Evolutionary conservation across 73 alveolate species (phyloP).

Genomic region (Diophrys sp.): DNA sequence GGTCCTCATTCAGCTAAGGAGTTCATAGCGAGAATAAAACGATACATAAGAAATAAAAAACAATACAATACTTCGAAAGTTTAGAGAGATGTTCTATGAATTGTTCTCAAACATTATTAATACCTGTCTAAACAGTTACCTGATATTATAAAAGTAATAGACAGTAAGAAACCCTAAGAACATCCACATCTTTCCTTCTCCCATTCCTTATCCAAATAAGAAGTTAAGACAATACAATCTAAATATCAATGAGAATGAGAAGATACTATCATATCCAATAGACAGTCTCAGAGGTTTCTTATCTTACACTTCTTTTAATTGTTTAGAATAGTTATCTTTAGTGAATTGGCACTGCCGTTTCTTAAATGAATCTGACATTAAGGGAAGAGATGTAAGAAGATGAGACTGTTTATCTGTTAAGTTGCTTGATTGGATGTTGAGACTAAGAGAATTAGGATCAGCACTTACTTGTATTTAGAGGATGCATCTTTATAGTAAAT

Average conservation of each 20-base stretch:
- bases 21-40: too few species aligned
- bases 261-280: neutral
- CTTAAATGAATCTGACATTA: neutral
- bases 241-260: neutral
- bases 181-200: neutral
- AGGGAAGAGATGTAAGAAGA: neutral
- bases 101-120: neutral
- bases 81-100: too few species aligned
- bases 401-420: neutral
- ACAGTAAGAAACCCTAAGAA: neutral
- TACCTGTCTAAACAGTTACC: neutral
- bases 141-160: neutral
- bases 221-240: neutral
- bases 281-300: neutral
- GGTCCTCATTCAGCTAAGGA: too few species aligned
- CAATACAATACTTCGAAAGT: too few species aligned
- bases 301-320: neutral
- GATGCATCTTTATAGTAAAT: neutral
- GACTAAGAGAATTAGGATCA: neutral
- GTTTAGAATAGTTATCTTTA: neutral
- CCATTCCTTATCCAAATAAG: neutral
- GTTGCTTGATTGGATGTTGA: neutral
- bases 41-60: too few species aligned
- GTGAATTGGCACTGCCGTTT: neutral
- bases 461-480: too few species aligned